These are phyloP conservation scores for Moelleriella libera DNA, from an alignment of 2,329 filamentous ascomycete species.

Conservation along the genomic window DNA sequence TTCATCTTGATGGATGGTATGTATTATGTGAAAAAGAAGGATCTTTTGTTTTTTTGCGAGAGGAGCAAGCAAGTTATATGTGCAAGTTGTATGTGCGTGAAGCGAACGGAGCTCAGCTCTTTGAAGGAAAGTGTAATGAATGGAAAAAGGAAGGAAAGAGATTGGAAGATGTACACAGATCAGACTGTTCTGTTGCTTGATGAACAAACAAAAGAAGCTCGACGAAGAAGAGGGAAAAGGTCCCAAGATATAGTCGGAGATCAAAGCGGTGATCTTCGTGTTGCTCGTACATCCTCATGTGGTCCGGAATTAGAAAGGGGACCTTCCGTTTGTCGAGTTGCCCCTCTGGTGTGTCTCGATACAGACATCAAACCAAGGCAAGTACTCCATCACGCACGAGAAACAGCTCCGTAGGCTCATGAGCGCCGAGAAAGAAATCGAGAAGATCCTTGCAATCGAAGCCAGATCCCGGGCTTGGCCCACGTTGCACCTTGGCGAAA, in stretches of 20 bases:
- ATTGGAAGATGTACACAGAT: not conserved
- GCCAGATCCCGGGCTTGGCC: not conserved
- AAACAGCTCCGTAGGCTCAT: not conserved
- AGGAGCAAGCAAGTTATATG: not conserved
- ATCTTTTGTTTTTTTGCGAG: not conserved
- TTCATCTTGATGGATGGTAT: constrained; percentile 11
- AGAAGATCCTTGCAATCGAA: not conserved
- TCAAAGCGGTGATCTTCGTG: not conserved
- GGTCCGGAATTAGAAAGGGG: not conserved
- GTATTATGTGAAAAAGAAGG: not conserved
- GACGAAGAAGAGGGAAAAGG: not conserved
- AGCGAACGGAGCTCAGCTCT: constrained; percentile 17
- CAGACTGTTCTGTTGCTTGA: not conserved
- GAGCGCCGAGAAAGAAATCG: not conserved
- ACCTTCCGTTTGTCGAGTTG: not conserved
- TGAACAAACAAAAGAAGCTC: not conserved
- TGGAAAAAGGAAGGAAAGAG: constrained; percentile 4
- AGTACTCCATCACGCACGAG: not conserved
- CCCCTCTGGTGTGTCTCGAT: not conserved
- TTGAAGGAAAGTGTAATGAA: constrained; percentile 8
- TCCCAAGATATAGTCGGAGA: constrained; percentile 1
- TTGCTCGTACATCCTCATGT: not conserved
- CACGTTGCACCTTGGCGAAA: not conserved
- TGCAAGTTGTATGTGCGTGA: not conserved
- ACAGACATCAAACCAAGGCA: not conserved